Evolutionary conservation across 257 asterid genomes (phyloP).

Genomic region (Solanum ossicruentum): DNA sequence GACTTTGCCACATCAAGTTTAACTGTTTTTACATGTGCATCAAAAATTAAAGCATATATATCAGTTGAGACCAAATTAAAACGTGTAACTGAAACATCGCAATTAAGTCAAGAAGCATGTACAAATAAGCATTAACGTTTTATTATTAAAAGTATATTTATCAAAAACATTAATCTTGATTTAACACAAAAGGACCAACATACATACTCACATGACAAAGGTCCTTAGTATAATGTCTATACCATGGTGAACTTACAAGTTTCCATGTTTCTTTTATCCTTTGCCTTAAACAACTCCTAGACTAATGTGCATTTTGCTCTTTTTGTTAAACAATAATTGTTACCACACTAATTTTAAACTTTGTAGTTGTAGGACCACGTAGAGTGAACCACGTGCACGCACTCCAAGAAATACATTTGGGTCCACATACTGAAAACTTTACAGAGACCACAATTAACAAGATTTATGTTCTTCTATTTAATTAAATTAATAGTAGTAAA

Average conservation of each 20-base stretch:
- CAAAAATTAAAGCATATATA: fast-evolving
- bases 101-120: background rate
- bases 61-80: too few relatives aligned
- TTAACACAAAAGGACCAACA: background rate
- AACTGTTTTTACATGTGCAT: background rate
- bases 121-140: background rate
- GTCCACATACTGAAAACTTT: background rate
- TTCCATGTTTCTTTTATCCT: background rate
- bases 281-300: background rate
- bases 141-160: background rate
- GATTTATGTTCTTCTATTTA: background rate
- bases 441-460: background rate
- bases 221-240: background rate
- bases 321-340: background rate
- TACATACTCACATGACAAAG: background rate
- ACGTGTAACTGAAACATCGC: background rate
- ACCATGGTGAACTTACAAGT: background rate
- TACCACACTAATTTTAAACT: background rate
- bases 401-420: background rate
- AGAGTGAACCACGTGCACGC: background rate
- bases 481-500: background rate
- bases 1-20: too few relatives aligned
- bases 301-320: background rate
- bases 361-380: background rate
- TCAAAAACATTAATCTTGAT: background rate